phyloP scores from a whole-genome alignment of 148 eudicot genomes.

The Vaccinium vitisidaea region DNA sequence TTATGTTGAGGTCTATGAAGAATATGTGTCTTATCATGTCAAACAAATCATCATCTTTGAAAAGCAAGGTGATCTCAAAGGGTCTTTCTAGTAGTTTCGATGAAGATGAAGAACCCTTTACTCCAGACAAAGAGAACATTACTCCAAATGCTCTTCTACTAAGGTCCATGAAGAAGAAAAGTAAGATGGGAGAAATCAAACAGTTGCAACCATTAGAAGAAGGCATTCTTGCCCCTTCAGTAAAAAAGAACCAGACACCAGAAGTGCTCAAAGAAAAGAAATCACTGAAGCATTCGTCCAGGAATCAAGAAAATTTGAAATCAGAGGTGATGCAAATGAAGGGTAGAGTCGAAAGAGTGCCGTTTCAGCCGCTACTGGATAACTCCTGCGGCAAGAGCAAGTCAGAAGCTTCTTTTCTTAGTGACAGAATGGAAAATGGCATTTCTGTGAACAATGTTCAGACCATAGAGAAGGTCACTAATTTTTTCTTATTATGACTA shows the following conservation, averaged over 20 bases:
- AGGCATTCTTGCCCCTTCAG: conserved; percentile 27
- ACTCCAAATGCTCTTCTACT: conserved; percentile 32
- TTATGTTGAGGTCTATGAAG: conserved; percentile 37
- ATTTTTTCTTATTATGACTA: background rate
- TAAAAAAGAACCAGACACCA: conserved; percentile 43
- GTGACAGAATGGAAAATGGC: conserved; percentile 19
- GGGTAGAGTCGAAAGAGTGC: conserved; percentile 41
- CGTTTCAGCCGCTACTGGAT: conserved; percentile 49
- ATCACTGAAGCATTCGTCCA: conserved; percentile 30
- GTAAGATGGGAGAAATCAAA: conserved; percentile 32
- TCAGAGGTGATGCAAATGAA: conserved; percentile 16
- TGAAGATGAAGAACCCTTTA: conserved; percentile 34
- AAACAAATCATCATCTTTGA: conserved; percentile 12
- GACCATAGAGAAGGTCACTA: conserved; percentile 37
- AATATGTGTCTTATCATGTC: conserved; percentile 24
- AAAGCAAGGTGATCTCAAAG: conserved; percentile 12
- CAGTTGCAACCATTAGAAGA: conserved; percentile 24
- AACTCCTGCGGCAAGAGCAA: conserved; percentile 37
- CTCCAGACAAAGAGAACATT: conserved; percentile 45
- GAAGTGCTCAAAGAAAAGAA: conserved; percentile 34
- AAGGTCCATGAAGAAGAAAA: conserved; percentile 46
- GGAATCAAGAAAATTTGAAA: conserved; percentile 19
- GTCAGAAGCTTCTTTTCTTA: conserved; percentile 29
- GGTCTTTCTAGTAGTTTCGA: conserved; percentile 12
- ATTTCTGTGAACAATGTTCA: conserved; percentile 24